A percentile compares a stretch with the other conserved stretches of the same genome.
These are phyloP conservation scores for Carallia pectinifolia DNA, from an alignment of 345 rosid species.

Conservation along the genomic window DNA sequence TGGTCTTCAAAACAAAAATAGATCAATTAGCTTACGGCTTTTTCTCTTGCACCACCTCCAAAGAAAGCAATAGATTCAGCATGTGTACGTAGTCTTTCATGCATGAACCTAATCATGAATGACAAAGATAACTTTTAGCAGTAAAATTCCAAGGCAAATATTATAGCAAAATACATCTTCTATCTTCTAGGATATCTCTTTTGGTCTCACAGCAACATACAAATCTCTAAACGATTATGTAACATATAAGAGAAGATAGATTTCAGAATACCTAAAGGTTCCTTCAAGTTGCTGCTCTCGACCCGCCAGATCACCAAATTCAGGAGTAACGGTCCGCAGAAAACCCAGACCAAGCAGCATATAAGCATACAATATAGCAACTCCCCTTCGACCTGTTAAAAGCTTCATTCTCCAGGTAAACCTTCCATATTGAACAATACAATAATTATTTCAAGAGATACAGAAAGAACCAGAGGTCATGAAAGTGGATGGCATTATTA, in stretches of 20 bases:
- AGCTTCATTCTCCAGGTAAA: slow-evolving; percentile 99
- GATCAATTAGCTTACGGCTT: slow-evolving; percentile 64
- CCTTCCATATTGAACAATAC: slow-evolving; percentile 39
- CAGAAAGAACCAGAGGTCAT: too few species aligned
- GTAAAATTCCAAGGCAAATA: slow-evolving; percentile 2
- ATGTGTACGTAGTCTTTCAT: slow-evolving; percentile 94
- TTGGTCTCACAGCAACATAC: too few species aligned
- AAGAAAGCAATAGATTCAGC: slow-evolving; percentile 99
- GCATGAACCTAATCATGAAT: slow-evolving; percentile 78
- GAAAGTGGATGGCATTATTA: too few species aligned
- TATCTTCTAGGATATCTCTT: not conserved
- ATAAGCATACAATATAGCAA: slow-evolving; percentile 85
- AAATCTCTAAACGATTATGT: too few species aligned
- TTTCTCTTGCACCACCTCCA: slow-evolving; percentile 99
- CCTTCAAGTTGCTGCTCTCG: slow-evolving; percentile 92
- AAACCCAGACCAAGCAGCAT: slow-evolving; percentile 96
- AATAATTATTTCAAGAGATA: not conserved
- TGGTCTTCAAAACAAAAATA: not conserved
- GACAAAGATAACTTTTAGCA: slow-evolving; percentile 5
- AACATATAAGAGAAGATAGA: not conserved
- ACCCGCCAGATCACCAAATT: slow-evolving; percentile 87
- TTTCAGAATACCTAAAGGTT: slow-evolving; percentile 66
- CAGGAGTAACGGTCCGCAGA: slow-evolving; percentile 85
- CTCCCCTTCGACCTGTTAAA: slow-evolving; percentile 92
- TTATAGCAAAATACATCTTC: slow-evolving; percentile 16